A percentile compares a stretch with the other conserved stretches of the same genome.
These are phyloP conservation scores for Euphorbia neoarborescens DNA, from an alignment of 441 rosid species.

Conservation along the genomic window DNA sequence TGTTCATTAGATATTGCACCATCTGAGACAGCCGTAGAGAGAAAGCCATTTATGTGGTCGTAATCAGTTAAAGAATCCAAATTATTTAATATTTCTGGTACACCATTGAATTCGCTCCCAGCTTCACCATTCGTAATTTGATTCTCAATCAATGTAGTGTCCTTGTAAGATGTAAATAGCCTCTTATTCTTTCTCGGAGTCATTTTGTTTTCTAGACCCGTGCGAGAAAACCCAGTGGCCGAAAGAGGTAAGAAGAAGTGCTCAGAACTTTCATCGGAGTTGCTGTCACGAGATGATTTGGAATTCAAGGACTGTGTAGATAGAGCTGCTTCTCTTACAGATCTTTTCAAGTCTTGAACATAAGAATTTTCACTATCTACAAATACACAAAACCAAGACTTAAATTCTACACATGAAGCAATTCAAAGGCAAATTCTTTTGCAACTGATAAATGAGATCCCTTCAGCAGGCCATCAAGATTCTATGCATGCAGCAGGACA, in stretches of 20 bases:
- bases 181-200: slow-evolving; percentile 41
- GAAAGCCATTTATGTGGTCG: slow-evolving; percentile 66
- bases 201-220: slow-evolving; percentile 47
- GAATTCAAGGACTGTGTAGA: slow-evolving; percentile 52
- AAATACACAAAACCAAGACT: slow-evolving; percentile 24
- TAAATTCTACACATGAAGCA: slow-evolving; percentile 19
- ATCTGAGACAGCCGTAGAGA: slow-evolving; percentile 55
- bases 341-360: slow-evolving; percentile 73
- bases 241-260: slow-evolving; percentile 86
- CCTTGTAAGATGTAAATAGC: slow-evolving; percentile 44
- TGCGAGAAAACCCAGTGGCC: slow-evolving; percentile 44
- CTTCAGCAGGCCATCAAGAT: slow-evolving; percentile 3
- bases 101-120: slow-evolving; percentile 50
- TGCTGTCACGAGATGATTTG: slow-evolving; percentile 64
- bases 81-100: slow-evolving; percentile 51
- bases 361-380: slow-evolving; percentile 59
- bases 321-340: slow-evolving; percentile 89
- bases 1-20: slow-evolving; percentile 49
- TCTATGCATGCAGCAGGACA: slow-evolving; percentile 9
- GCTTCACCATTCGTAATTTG: slow-evolving; percentile 34
- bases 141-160: slow-evolving; percentile 37
- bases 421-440: slow-evolving; percentile 2
- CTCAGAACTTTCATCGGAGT: slow-evolving; percentile 71
- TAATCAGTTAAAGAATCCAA: slow-evolving; percentile 61
- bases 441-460: slow-evolving; percentile 10